Evolutionary conservation across 148 eudicot genomes (phyloP).

Genomic region (Persicaria tinctoria): DNA sequence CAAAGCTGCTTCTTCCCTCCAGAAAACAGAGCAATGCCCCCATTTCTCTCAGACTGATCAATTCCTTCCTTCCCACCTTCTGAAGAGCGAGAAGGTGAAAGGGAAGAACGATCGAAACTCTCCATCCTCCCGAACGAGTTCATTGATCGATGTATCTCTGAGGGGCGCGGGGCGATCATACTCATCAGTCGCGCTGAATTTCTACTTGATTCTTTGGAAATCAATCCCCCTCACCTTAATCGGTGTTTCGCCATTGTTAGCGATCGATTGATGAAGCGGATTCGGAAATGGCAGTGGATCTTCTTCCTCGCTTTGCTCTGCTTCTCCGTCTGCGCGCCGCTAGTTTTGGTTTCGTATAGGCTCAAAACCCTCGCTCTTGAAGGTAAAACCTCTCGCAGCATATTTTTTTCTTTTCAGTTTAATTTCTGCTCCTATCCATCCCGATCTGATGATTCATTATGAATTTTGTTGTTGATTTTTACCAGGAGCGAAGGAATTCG

Average conservation of each 20-base stretch:
- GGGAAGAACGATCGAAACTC: not conserved
- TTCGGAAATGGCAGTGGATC: slow-evolving; percentile 75
- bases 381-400: slow-evolving; percentile 24
- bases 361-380: slow-evolving; percentile 34
- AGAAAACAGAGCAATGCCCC: not conserved
- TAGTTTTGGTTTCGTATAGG: slow-evolving; percentile 46
- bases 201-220: not conserved
- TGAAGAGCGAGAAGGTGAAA: not conserved
- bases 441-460: not conserved
- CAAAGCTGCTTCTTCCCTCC: not conserved
- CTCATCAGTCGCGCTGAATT: not conserved
- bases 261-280: slow-evolving; percentile 49
- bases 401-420: not conserved
- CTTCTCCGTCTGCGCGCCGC: slow-evolving; percentile 54
- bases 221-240: not conserved
- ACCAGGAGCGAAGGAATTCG: slow-evolving; percentile 38
- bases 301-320: slow-evolving; percentile 73
- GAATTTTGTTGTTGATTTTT: slow-evolving; percentile 2
- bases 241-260: not conserved
- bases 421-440: not conserved
- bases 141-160: not conserved
- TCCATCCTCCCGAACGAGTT: not conserved
- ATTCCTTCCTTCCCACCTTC: not conserved
- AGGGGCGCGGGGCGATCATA: not conserved
- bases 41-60: not conserved